These are phyloP conservation scores for Diutina sp. DNA, from an alignment of 1,139 yeast genomes.

Conservation along the genomic window DNA sequence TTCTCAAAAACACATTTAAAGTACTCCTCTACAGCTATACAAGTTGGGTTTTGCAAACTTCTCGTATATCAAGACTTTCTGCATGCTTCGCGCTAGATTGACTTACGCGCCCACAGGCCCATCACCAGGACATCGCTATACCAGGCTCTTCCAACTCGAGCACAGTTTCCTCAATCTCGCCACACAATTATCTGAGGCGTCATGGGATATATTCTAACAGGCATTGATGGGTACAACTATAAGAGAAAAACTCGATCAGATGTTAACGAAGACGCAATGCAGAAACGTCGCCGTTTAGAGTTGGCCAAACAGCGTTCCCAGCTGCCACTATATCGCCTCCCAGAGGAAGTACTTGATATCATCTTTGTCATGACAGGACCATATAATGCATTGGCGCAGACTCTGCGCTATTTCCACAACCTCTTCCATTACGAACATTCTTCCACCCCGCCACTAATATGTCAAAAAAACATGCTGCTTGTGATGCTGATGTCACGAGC, in stretches of 20 bases:
- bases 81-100: too few species aligned
- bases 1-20: too few species aligned
- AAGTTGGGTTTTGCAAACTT: too few species aligned
- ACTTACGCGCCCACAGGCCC: too few species aligned
- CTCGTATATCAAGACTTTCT: too few species aligned
- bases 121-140: too few species aligned
- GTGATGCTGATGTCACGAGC: constrained; percentile 3
- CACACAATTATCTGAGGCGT: not conserved
- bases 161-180: too few species aligned
- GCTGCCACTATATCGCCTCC: constrained; percentile 12
- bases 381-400: constrained; percentile 14
- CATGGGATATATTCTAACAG: not conserved
- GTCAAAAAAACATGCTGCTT: constrained; percentile 5
- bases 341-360: constrained; percentile 17
- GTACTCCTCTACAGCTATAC: too few species aligned
- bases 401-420: constrained; percentile 13
- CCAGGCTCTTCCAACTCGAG: too few species aligned
- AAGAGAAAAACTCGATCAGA: not conserved
- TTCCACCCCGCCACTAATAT: constrained; percentile 1
- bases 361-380: constrained; percentile 21
- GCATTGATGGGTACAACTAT: not conserved
- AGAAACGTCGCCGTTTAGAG: not conserved
- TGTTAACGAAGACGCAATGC: not conserved
- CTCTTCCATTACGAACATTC: constrained; percentile 11
- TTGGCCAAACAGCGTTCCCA: not conserved